phyloP scores from a whole-genome alignment of 345 rosid species.

The Eucalyptus marginata region DNA sequence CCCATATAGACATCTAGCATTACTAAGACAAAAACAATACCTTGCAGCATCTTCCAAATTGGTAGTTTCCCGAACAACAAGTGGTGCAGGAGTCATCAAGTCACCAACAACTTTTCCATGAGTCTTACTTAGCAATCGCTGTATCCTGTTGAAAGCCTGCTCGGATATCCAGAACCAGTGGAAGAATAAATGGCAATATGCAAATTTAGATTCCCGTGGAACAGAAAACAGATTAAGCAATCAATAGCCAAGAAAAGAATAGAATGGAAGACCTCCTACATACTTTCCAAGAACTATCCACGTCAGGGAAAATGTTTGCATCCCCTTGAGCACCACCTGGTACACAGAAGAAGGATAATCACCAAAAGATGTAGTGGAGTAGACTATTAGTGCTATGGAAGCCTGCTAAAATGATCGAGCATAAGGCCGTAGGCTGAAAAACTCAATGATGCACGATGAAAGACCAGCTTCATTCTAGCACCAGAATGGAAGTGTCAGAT shows the following conservation, averaged over 20 bases:
- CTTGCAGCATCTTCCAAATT: conserved; percentile 88
- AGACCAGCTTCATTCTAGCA: not conserved
- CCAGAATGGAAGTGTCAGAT: not conserved
- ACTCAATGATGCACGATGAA: not conserved
- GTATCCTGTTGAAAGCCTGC: conserved; percentile 80
- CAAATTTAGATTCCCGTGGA: not conserved
- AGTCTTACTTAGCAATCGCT: conserved; percentile 63
- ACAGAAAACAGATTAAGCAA: not conserved
- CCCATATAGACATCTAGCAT: not conserved
- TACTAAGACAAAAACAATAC: conserved; percentile 6
- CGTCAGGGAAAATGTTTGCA: conserved; percentile 61
- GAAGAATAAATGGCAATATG: not conserved
- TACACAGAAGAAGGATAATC: conserved; percentile 1
- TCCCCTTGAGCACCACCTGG: conserved; percentile 62
- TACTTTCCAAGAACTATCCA: conserved; percentile 92
- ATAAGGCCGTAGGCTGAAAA: not conserved
- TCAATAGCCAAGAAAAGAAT: not conserved
- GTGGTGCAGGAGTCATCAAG: conserved; percentile 90
- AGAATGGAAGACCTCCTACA: not conserved
- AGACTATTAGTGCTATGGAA: not conserved
- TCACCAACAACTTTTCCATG: conserved; percentile 86
- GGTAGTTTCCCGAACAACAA: conserved; percentile 61
- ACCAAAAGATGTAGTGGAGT: not conserved
- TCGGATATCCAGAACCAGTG: not conserved
- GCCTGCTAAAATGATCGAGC: not conserved